These are phyloP conservation scores for Solanum ossicruentum DNA, from an alignment of 257 asterid species.

Conservation along the genomic window DNA sequence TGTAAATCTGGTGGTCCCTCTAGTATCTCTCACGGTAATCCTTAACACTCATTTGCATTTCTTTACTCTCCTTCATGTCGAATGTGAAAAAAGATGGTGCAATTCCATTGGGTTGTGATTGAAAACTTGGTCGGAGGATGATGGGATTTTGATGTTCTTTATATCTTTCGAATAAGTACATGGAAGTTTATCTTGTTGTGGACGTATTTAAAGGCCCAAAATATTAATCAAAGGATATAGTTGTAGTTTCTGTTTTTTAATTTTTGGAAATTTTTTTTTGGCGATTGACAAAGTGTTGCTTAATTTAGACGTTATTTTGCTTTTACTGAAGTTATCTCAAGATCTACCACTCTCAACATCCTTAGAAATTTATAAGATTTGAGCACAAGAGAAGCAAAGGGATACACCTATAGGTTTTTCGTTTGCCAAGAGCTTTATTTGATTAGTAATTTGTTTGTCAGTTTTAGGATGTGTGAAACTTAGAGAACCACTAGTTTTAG, in stretches of 20 bases:
- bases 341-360: background rate
- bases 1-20: constrained; percentile 61
- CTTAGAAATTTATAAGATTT: background rate
- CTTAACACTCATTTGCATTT: background rate
- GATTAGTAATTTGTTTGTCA: background rate
- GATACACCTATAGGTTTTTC: background rate
- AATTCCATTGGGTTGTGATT: background rate
- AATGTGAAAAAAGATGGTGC: background rate
- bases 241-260: background rate
- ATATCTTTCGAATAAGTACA: background rate
- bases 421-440: background rate
- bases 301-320: background rate
- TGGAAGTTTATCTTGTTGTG: background rate
- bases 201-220: background rate
- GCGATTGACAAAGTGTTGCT: background rate
- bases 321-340: background rate
- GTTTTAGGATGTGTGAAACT: background rate
- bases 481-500: background rate
- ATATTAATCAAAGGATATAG: background rate
- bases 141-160: background rate
- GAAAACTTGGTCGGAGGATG: background rate
- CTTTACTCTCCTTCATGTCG: background rate
- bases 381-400: background rate
- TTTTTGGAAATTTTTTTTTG: too few species aligned
- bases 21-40: constrained; percentile 72